phyloP scores from a whole-genome alignment of 768 basidiomycete genomes.

The Leccinellum luteum region DNA sequence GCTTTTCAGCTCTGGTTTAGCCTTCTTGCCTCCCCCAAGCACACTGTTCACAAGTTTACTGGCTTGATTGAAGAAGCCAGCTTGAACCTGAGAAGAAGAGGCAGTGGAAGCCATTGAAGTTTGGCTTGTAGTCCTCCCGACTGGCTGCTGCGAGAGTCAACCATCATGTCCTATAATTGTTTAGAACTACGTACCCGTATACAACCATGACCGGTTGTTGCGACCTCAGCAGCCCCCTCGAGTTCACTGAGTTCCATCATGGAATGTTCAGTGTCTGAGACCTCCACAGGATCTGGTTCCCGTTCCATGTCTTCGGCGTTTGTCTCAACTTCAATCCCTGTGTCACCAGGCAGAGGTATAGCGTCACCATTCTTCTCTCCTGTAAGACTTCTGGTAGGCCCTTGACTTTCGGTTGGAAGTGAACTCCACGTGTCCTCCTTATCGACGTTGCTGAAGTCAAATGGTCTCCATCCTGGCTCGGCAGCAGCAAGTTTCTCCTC shows the following conservation, averaged over 20 bases:
- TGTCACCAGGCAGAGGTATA: constrained; percentile 1
- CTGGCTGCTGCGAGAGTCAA: constrained; percentile 14
- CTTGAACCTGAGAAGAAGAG: constrained; percentile 41
- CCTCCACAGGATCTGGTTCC: constrained; percentile 27
- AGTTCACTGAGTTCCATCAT: constrained; percentile 31
- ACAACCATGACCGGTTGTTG: constrained; percentile 37
- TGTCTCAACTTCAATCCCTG: constrained; percentile 10
- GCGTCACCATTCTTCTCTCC: constrained; percentile 7
- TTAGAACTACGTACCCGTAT: constrained; percentile 39
- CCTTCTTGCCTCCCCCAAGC: constrained; percentile 68
- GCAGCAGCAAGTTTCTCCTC: constrained; percentile 59
- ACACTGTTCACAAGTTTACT: constrained; percentile 66
- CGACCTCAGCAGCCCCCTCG: constrained; percentile 41
- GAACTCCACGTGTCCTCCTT: constrained; percentile 80
- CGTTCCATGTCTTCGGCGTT: constrained; percentile 10
- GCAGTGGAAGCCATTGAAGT: constrained; percentile 48
- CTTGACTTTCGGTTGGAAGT: constrained; percentile 56
- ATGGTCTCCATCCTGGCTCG: constrained; percentile 59
- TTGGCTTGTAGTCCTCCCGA: constrained; percentile 51
- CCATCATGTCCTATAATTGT: constrained; percentile 2
- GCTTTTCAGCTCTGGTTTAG: constrained; percentile 75
- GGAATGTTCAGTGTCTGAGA: constrained; percentile 35
- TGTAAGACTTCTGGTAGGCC: constrained; percentile 24
- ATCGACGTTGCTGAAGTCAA: constrained; percentile 49
- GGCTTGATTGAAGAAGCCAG: constrained; percentile 69